phyloP scores from a whole-genome alignment of 345 rosid genomes.

The Lepidium aucheri region DNA sequence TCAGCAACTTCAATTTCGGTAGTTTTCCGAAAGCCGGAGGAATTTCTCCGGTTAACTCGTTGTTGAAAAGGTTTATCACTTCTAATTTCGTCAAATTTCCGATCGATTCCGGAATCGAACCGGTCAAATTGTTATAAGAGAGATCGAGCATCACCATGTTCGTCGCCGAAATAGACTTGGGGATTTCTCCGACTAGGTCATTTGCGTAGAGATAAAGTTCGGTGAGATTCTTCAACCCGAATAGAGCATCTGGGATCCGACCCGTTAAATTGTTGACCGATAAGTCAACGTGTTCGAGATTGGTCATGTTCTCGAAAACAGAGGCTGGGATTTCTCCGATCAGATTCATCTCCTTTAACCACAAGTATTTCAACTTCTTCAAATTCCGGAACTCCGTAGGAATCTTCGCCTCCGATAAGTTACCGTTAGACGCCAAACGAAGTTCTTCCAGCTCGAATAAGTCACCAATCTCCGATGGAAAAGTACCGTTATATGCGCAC shows the following conservation, averaged over 20 bases:
- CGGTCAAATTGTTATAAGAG: slow-evolving; percentile 45
- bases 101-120: slow-evolving; percentile 50
- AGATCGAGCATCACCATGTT: slow-evolving; percentile 48
- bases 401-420: slow-evolving; percentile 45
- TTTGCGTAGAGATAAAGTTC: slow-evolving; percentile 36
- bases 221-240: slow-evolving; percentile 48
- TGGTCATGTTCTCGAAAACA: slow-evolving; percentile 37
- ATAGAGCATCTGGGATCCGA: slow-evolving; percentile 37
- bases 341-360: slow-evolving; percentile 44
- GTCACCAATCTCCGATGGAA: slow-evolving; percentile 73
- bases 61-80: slow-evolving; percentile 30
- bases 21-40: slow-evolving; percentile 48
- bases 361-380: slow-evolving; percentile 40
- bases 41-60: slow-evolving; percentile 54
- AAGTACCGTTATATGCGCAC: slow-evolving; percentile 58
- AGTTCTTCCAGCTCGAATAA: slow-evolving; percentile 48
- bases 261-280: slow-evolving; percentile 45
- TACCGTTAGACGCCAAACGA: slow-evolving; percentile 34
- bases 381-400: slow-evolving; percentile 58
- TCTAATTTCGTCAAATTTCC: slow-evolving; percentile 49
- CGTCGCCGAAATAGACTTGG: slow-evolving; percentile 31
- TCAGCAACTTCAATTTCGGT: slow-evolving; percentile 32
- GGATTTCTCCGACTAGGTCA: slow-evolving; percentile 48
- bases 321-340: slow-evolving; percentile 55
- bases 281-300: slow-evolving; percentile 46